Evolutionary conservation across 2,329 filamentous ascomycete genomes (phyloP).

Genomic region (Neonectria sp.): DNA sequence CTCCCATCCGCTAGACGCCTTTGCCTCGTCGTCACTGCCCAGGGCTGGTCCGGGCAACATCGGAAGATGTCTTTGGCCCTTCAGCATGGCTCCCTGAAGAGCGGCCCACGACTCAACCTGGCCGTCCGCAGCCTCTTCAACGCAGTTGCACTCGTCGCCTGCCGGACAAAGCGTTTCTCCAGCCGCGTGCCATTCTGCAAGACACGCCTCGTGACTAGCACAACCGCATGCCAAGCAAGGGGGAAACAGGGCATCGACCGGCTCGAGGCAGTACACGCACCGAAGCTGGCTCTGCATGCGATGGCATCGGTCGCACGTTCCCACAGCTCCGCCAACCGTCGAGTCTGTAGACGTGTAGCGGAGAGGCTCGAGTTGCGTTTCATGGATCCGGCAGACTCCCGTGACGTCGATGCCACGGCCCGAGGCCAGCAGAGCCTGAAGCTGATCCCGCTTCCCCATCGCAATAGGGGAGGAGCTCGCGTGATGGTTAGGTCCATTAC

Average conservation of each 20-base stretch:
- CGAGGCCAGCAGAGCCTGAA: slow-evolving; percentile 65
- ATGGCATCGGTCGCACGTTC: slow-evolving; percentile 67
- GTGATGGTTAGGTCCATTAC: slow-evolving; percentile 53
- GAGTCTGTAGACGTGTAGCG: slow-evolving; percentile 61
- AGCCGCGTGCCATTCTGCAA: slow-evolving; percentile 71
- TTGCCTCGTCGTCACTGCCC: slow-evolving; percentile 49
- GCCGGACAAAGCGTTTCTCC: slow-evolving; percentile 73
- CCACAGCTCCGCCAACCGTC: slow-evolving; percentile 62
- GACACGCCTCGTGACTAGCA: slow-evolving; percentile 71
- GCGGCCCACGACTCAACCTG: slow-evolving; percentile 75
- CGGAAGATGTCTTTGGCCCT: slow-evolving; percentile 44
- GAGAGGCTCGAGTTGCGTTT: slow-evolving; percentile 73
- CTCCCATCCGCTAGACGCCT: slow-evolving; percentile 47
- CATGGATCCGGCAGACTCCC: slow-evolving; percentile 74
- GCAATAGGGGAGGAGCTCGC: slow-evolving; percentile 65
- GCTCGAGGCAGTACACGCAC: slow-evolving; percentile 75
- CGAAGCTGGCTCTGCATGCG: slow-evolving; percentile 69
- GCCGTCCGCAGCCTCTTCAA: slow-evolving; percentile 69
- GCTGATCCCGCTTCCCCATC: slow-evolving; percentile 70
- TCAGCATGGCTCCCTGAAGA: slow-evolving; percentile 55
- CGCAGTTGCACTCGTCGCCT: slow-evolving; percentile 76
- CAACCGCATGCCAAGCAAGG: slow-evolving; percentile 76
- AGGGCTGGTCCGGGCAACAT: slow-evolving; percentile 50
- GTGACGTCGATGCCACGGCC: slow-evolving; percentile 74
- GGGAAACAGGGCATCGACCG: slow-evolving; percentile 71